phyloP scores from a whole-genome alignment of 257 asterid species.

The Coffea canephora region DNA sequence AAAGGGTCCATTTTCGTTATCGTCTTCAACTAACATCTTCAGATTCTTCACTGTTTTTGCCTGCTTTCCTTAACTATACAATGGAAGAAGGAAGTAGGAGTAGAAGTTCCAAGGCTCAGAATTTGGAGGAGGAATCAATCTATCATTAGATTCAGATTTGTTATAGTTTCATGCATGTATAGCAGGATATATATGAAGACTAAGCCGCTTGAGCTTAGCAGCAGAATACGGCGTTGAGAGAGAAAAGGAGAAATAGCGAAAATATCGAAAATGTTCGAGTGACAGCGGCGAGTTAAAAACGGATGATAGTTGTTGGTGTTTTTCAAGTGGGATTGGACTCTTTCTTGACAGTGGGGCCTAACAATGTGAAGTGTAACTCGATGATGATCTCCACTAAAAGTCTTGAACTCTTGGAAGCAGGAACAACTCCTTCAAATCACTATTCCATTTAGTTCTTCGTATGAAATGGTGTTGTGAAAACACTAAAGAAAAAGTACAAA shows the following conservation, averaged over 20 bases:
- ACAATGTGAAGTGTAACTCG: neutral
- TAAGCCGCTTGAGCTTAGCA: neutral
- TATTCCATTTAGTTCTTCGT: no score
- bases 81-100: neutral
- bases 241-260: neutral
- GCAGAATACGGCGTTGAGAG: neutral
- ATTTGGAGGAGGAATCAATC: neutral
- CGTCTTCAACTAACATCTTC: neutral
- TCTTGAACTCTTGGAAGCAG: no score
- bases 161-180: neutral
- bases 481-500: no score
- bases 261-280: neutral
- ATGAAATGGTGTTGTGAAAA: no score
- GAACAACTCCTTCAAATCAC: no score
- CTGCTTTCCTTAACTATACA: no score
- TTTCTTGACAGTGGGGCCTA: no score
- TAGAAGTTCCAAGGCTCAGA: neutral
- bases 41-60: no score
- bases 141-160: neutral
- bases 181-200: neutral
- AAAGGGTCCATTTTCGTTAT: neutral
- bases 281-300: neutral
- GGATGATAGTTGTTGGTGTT: neutral
- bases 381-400: no score
- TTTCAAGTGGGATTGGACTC: neutral